Evolutionary conservation across 768 basidiomycete genomes (phyloP).

Genomic region (Sporobolomyces pararoseus): DNA sequence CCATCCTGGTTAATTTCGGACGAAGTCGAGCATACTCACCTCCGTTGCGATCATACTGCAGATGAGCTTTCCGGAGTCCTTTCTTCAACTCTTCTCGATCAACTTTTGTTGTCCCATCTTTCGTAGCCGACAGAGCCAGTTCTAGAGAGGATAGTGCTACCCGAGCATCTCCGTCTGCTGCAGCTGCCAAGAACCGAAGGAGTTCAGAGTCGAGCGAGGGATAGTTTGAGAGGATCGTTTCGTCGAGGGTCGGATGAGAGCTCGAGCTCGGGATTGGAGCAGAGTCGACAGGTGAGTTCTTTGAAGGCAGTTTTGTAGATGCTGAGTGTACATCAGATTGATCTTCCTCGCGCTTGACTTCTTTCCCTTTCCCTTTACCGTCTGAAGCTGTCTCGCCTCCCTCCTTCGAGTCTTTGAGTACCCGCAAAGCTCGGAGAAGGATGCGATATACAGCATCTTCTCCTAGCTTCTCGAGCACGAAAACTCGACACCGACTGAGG

Average conservation of each 20-base stretch:
- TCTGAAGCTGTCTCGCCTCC: neutral
- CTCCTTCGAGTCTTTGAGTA: slow-evolving; percentile 13
- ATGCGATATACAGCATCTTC: slow-evolving; percentile 62
- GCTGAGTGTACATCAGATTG: no score
- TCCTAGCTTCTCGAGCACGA: slow-evolving; percentile 65
- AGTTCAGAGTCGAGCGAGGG: slow-evolving; percentile 24
- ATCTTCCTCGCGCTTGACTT: neutral
- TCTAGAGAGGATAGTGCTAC: slow-evolving; percentile 74
- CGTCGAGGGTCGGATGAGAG: neutral
- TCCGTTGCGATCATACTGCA: slow-evolving; percentile 65
- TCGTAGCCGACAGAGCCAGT: slow-evolving; percentile 56
- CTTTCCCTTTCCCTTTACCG: slow-evolving; percentile 11
- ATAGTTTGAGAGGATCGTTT: slow-evolving; percentile 34
- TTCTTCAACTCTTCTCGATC: slow-evolving; percentile 57
- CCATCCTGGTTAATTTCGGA: no score
- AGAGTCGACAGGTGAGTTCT: neutral
- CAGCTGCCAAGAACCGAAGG: slow-evolving; percentile 40
- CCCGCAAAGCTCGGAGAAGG: slow-evolving; percentile 56
- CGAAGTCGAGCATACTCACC: no score
- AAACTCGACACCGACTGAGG: slow-evolving; percentile 57
- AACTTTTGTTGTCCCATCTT: neutral
- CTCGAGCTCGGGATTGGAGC: neutral
- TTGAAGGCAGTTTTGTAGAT: no score
- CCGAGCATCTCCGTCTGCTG: slow-evolving; percentile 46
- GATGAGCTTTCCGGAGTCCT: slow-evolving; percentile 59